Evolutionary conservation across 1,284 basidiomycete species (phyloP).

Genomic region (Ceratorhiza oryzae-sativae): DNA sequence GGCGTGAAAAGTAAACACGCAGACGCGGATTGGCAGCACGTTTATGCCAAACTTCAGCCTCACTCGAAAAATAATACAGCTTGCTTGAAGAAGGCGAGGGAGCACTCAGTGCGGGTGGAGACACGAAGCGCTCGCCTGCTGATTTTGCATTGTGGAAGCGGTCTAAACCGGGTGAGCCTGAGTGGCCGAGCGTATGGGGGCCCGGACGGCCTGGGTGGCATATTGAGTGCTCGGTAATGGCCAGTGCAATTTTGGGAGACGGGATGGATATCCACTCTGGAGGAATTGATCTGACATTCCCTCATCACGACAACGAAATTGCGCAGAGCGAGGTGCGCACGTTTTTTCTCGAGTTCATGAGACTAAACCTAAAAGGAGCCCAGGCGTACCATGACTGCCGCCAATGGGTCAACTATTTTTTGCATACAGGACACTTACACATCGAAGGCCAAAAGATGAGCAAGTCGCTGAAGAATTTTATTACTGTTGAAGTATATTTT

Average conservation of each 20-base stretch:
- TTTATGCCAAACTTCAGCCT: slow-evolving; percentile 95
- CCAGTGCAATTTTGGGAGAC: slow-evolving; percentile 87
- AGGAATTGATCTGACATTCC: slow-evolving; percentile 96
- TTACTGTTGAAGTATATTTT: slow-evolving; percentile 87
- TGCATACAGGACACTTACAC: slow-evolving; percentile 98
- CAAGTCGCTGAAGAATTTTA: slow-evolving; percentile 99
- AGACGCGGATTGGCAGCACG: slow-evolving; percentile 61
- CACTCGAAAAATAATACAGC: slow-evolving; percentile 95
- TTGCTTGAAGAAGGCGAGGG: slow-evolving; percentile 94
- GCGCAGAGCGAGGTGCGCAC: slow-evolving; percentile 88
- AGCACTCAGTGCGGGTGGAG: slow-evolving; percentile 68
- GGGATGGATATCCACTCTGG: slow-evolving; percentile 99
- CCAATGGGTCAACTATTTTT: slow-evolving; percentile 99
- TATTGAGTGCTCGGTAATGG: slow-evolving; percentile 99
- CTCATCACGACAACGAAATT: slow-evolving; percentile 99
- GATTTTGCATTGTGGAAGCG: slow-evolving; percentile 99
- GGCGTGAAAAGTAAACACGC: slow-evolving; percentile 53
- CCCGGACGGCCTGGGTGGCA: slow-evolving; percentile 98
- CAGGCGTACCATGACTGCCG: slow-evolving; percentile 91
- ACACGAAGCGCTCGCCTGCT: slow-evolving; percentile 63
- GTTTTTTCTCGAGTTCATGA: not conserved
- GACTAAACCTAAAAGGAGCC: not conserved
- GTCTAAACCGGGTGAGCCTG: slow-evolving; percentile 96
- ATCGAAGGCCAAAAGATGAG: slow-evolving; percentile 99
- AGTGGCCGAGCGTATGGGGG: slow-evolving; percentile 97